phyloP scores from a whole-genome alignment of 305 asterid genomes.

The Lippia alba region DNA sequence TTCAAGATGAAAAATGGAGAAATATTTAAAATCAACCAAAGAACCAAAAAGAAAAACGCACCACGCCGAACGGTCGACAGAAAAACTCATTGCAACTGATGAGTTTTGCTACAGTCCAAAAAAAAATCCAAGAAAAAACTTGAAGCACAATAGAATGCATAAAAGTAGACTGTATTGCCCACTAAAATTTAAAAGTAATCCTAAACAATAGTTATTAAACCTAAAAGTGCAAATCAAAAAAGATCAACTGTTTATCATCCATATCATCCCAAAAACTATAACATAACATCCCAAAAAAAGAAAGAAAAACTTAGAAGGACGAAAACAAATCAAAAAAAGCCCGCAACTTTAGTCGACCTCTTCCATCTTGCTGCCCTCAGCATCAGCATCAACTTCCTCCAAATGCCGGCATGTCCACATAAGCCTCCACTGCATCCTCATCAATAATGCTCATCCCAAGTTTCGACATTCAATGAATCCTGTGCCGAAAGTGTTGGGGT shows the following conservation, averaged over 20 bases:
- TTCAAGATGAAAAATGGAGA: no score
- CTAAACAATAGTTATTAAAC: not conserved
- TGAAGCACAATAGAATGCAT: no score
- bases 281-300: not conserved
- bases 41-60: no score
- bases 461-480: slow-evolving; percentile 72
- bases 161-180: not conserved
- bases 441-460: slow-evolving; percentile 78
- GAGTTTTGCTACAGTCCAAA: no score
- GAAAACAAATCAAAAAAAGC: not conserved
- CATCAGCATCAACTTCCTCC: slow-evolving; percentile 77
- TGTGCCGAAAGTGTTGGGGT: slow-evolving; percentile 73
- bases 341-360: slow-evolving; percentile 56
- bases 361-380: slow-evolving; percentile 86
- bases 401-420: slow-evolving; percentile 79
- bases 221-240: slow-evolving; percentile 2
- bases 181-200: not conserved
- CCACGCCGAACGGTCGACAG: no score
- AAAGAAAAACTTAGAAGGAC: not conserved
- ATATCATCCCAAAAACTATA: not conserved
- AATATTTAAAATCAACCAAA: no score
- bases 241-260: not conserved
- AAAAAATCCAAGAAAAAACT: slow-evolving; percentile 38
- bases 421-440: slow-evolving; percentile 61
- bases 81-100: no score